Evolutionary conservation across 805 yeast genomes (phyloP), one percentile per base, ranked within the genome.

Genomic region (Candida bentonensis): DNA sequence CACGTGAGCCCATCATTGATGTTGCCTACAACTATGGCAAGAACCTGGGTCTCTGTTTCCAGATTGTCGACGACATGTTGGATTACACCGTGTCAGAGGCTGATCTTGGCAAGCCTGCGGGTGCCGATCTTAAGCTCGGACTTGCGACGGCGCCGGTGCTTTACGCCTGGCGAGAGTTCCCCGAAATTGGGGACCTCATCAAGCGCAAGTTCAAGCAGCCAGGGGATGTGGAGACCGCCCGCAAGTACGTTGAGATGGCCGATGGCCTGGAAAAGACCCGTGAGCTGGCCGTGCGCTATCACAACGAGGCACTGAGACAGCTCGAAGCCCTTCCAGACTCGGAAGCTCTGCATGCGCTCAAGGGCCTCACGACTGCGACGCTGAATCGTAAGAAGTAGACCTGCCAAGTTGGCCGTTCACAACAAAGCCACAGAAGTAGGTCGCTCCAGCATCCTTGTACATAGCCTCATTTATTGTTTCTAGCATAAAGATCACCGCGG

Each of bases 111-210:
- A 92, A 92, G 62, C 97, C 98, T 2, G 80, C 95, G 5, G 95
- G 92, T 53, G 96, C 96, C 3, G 98, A 92, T 64, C 70, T 92
- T 53, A 78, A 88, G 60, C 69, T 92, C 39, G 98, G 98, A 0
- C 72, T 92, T 53, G 97, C 97, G 1, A 92, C 98, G 0, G 97
- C 96, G 0, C 98, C 98, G 1, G 87, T 89, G 2, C 66, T 92
- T 44, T 92, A 73, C 63, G 97, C 98, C 1, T 92, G 98, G 98
- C 78, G 75, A 55, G 76, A 81, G 55, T 78, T 76, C 54, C 94
- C 95, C 0, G 82, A 79, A 46, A 69, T 92, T 41, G 97, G 96
- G 2, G 78, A 76, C 28, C 63, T 89, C 55, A 87, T 92, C 53
- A 77, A 76, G 21, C 74, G 97, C 47, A 86, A 89, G 61, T 92